phyloP scores from a whole-genome alignment of 78 protist genomes.

The Dictyostelium brefeldianum region DNA sequence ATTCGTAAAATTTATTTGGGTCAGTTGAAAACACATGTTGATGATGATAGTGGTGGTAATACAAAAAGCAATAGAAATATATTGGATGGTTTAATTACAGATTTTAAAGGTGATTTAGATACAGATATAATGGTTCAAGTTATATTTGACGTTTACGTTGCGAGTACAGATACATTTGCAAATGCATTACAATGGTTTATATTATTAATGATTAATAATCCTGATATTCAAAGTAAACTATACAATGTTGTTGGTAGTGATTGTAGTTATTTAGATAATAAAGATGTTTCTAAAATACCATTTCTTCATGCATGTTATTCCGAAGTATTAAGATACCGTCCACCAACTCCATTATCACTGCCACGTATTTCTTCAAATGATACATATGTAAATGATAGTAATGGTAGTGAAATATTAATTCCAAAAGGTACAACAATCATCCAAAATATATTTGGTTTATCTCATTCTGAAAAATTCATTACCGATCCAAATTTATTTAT shows the following conservation, averaged over 20 bases:
- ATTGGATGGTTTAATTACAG: conserved; percentile 29
- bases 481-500: background rate
- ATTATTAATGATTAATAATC: conserved; percentile 16
- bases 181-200: background rate
- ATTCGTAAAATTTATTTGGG: background rate
- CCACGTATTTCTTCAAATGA: background rate
- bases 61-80: conserved; percentile 17
- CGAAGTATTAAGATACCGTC: background rate
- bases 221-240: conserved; percentile 40
- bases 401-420: background rate
- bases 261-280: background rate
- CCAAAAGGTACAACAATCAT: conserved; percentile 53
- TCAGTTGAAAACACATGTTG: conserved; percentile 6
- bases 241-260: conserved; percentile 23
- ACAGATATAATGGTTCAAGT: background rate
- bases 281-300: background rate
- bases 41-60: background rate
- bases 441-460: background rate
- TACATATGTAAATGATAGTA: background rate
- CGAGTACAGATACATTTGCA: conserved; percentile 14
- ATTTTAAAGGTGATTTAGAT: background rate
- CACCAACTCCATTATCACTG: conserved; percentile 14
- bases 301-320: background rate
- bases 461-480: background rate
- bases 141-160: background rate